Evolutionary conservation across 129 eudicot genomes (phyloP), one percentile per base, ranked within the genome.

Genomic region (Oenanthe sinensis): DNA sequence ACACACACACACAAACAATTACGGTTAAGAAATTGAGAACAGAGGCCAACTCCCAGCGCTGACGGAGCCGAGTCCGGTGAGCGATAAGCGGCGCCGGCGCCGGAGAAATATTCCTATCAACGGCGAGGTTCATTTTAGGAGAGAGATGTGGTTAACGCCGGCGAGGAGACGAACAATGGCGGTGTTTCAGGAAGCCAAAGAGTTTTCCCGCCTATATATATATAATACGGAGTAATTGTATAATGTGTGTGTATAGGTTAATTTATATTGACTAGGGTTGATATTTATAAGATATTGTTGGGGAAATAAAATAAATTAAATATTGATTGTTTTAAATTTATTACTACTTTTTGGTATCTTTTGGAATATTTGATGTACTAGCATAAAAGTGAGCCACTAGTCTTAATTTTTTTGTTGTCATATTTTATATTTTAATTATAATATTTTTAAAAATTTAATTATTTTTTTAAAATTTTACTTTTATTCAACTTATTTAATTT

Each of bases 171-270:
- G 3, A 19, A 54, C 26, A 54, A 54, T 19, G 62, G 11, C 62
- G 62, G 11, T 5, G 62, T 24, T 8, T 54, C 26, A 54, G 62
- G 62, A 54, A 54, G 10, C 69, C 69, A 16, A 24, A 37, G 70
- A 62, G 70, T 62, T 62, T 62, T 62, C 70, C 70, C 70, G 70
- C 70, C 37, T 12, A 62, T 9, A n/a, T n/a, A 60, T 24, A 62
- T n/a, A n/a, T n/a, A n/a, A n/a, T n/a, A n/a, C n/a, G n/a, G n/a
- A n/a, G 1, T 33, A 33, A 33, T 33, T 33, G 36, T 33, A 33
- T 3, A n/a, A 22, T 8, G 42, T 8, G n/a, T n/a, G n/a, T 50
- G 60, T 50, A 6, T 10, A n/a, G 68, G 68, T 60, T n/a, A 60
- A 22, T 24, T 24, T n/a, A 14, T 33, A 33, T 33, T 60, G 33